These are phyloP conservation scores for Hyphopichia homilentoma DNA, from an alignment of 805 yeast genomes.

Conservation along the genomic window DNA sequence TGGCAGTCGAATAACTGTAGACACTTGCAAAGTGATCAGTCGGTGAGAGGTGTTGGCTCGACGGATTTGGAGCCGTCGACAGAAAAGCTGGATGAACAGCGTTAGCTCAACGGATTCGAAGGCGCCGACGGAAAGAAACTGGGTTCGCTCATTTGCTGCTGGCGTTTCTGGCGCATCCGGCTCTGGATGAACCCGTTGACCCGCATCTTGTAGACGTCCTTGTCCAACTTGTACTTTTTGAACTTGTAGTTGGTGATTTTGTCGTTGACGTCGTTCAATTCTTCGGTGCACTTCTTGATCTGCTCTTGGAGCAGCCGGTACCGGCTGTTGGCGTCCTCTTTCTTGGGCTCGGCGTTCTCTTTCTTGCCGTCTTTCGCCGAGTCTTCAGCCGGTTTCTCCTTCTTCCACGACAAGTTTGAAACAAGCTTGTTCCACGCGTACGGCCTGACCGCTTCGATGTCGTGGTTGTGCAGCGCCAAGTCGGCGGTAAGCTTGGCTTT, in stretches of 20 bases:
- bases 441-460: slow-evolving; percentile 28
- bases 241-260: slow-evolving; percentile 27
- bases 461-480: slow-evolving; percentile 15
- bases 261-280: slow-evolving; percentile 13
- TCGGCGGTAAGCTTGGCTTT: slow-evolving; percentile 15
- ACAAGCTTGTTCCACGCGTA: slow-evolving; percentile 30
- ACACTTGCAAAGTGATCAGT: too few relatives aligned
- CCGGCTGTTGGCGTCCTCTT: slow-evolving; percentile 16
- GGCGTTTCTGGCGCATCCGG: slow-evolving; percentile 22
- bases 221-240: slow-evolving; percentile 37
- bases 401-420: slow-evolving; percentile 11
- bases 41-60: too few relatives aligned
- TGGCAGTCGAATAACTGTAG: too few relatives aligned
- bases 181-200: slow-evolving; percentile 33
- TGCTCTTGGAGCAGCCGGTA: slow-evolving; percentile 15
- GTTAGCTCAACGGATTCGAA: background rate
- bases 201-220: slow-evolving; percentile 40
- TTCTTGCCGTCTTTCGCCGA: slow-evolving; percentile 3
- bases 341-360: slow-evolving; percentile 15
- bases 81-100: too few relatives aligned
- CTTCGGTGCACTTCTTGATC: slow-evolving; percentile 13
- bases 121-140: slow-evolving; percentile 39
- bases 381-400: slow-evolving; percentile 11
- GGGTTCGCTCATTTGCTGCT: slow-evolving; percentile 30
- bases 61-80: too few relatives aligned